Percentiles rank a stretch among this genome's conserved stretches.
phyloP scores from a whole-genome alignment of 306 rosid species.

The Arachis stenosperma region DNA sequence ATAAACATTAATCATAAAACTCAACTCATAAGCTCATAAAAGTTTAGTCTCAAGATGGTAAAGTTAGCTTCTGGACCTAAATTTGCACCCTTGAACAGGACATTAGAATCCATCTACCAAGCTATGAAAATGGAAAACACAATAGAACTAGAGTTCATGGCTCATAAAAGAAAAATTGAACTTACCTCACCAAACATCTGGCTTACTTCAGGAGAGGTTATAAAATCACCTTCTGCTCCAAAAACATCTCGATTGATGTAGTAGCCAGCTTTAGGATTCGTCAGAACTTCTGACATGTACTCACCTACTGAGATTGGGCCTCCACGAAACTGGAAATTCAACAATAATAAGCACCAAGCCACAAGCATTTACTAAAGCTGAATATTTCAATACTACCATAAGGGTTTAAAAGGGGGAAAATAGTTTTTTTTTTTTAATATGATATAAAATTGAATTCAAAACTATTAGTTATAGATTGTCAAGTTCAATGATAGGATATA shows the following conservation, averaged over 20 bases:
- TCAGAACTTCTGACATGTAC: conserved; percentile 95
- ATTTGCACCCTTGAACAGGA: conserved; percentile 4
- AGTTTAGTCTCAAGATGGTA: too few species aligned
- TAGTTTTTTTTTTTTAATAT: background rate
- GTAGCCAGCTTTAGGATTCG: conserved; percentile 92
- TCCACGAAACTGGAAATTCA: conserved; percentile 82
- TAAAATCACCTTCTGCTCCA: conserved; percentile 91
- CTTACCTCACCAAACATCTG: conserved; percentile 99
- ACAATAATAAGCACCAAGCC: background rate
- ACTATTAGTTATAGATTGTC: background rate
- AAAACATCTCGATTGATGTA: conserved; percentile 94
- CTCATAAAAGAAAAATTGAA: conserved; percentile 13
- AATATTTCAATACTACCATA: background rate
- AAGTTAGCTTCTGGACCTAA: too few species aligned
- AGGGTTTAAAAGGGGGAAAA: background rate
- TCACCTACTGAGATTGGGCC: conserved; percentile 96
- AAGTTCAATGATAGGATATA: background rate
- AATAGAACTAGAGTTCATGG: conserved; percentile 7
- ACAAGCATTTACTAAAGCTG: background rate
- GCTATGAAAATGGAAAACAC: conserved; percentile 7
- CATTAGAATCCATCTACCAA: conserved; percentile 28
- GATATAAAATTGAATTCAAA: background rate
- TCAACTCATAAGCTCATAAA: too few species aligned
- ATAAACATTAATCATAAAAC: too few species aligned
- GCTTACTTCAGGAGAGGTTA: conserved; percentile 97